Conservation (phyloP, 225 moss, liverwort and hornwort genomes). For the Marchantia polymorpha region DNA sequence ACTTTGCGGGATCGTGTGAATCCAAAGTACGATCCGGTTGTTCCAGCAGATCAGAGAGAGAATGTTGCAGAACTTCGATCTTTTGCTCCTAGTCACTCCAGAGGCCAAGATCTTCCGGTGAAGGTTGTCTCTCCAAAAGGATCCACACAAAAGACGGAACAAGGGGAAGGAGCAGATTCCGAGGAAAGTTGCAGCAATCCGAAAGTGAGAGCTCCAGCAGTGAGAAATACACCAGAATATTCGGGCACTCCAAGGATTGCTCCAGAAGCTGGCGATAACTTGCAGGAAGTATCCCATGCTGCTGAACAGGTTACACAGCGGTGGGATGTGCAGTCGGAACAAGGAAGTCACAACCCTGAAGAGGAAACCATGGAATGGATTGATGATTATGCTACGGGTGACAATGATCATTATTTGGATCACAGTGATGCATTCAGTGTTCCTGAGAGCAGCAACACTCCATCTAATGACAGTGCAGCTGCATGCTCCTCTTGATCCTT, state of each 20-base stretch:
- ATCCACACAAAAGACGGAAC: slow-evolving; percentile 34
- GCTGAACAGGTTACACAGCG: slow-evolving; percentile 5
- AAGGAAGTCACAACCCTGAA: slow-evolving; percentile 59
- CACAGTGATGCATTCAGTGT: slow-evolving; percentile 31
- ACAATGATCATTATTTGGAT: slow-evolving; percentile 14
- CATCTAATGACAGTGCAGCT: slow-evolving; percentile 11
- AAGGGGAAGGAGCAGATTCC: slow-evolving; percentile 34
- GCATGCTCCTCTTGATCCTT: background rate
- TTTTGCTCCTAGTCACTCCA: background rate
- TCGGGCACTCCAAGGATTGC: background rate
- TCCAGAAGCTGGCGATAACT: background rate
- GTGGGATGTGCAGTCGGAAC: slow-evolving; percentile 48
- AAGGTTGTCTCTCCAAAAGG: slow-evolving; percentile 26
- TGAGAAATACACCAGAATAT: slow-evolving; percentile 24
- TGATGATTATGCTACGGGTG: slow-evolving; percentile 24
- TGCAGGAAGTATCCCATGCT: slow-evolving; percentile 1
- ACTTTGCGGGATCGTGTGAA: slow-evolving; percentile 13
- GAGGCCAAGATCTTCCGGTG: slow-evolving; percentile 8
- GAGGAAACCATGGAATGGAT: slow-evolving; percentile 33
- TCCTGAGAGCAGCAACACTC: slow-evolving; percentile 7
- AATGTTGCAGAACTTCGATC: background rate
- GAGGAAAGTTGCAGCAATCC: slow-evolving; percentile 53
- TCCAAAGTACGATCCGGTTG: background rate
- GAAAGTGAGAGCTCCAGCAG: slow-evolving; percentile 19
- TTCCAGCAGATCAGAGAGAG: background rate